phyloP scores from a whole-genome alignment of 2,329 filamentous ascomycete species.

The Teratosphaeria viscida region DNA sequence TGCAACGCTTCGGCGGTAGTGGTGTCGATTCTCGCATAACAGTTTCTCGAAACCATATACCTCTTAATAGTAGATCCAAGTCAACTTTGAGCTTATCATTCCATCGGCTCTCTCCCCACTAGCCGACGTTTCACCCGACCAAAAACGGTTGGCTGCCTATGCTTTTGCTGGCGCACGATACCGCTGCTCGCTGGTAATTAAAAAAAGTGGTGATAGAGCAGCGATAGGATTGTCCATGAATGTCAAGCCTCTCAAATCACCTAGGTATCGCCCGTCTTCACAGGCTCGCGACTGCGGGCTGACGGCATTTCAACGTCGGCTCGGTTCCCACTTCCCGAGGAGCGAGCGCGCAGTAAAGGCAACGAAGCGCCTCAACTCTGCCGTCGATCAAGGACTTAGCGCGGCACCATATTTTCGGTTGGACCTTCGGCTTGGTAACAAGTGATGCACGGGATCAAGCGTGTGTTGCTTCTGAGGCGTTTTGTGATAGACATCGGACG shows the following conservation, averaged over 20 bases:
- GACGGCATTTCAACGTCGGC: neutral
- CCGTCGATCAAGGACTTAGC: neutral
- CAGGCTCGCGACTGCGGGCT: neutral
- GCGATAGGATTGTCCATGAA: neutral
- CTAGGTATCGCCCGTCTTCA: neutral
- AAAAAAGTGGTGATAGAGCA: neutral
- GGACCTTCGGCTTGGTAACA: neutral
- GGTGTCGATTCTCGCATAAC: neutral
- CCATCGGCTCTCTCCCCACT: neutral
- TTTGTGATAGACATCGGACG: neutral
- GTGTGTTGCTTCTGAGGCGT: neutral
- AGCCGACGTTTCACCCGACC: neutral
- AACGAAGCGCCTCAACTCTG: neutral
- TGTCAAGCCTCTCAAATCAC: neutral
- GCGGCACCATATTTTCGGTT: neutral
- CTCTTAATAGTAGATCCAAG: neutral
- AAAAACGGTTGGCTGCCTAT: neutral
- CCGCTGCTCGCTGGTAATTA: neutral
- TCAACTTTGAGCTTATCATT: neutral
- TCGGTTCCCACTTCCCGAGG: neutral
- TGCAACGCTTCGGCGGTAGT: neutral
- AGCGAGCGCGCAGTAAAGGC: neutral
- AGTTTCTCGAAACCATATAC: neutral
- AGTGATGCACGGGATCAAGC: neutral
- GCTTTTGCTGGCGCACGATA: neutral